phyloP scores from a whole-genome alignment of 345 rosid genomes.

The Eucalyptus cladocalyx region DNA sequence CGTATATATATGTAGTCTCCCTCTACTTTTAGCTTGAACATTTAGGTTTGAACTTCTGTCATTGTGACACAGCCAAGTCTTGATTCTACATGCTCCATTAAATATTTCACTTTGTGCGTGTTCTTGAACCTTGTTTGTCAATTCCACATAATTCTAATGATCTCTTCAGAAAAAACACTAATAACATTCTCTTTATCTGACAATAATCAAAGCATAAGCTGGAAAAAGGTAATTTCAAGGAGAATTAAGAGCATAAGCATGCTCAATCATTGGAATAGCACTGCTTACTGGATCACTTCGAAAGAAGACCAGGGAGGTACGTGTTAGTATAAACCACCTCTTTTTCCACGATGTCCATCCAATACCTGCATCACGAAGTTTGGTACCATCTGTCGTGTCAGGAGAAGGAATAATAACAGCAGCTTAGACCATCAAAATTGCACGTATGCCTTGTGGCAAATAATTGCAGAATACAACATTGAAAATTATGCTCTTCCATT shows the following conservation, averaged over 20 bases:
- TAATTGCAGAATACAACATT: background rate
- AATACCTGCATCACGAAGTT: slow-evolving; percentile 26
- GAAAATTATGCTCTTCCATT: background rate
- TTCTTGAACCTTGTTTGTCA: background rate
- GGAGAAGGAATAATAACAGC: background rate
- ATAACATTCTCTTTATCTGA: background rate
- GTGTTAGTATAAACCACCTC: slow-evolving; percentile 64
- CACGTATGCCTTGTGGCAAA: background rate
- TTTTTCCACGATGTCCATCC: slow-evolving; percentile 89
- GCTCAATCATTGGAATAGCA: background rate
- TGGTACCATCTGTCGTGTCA: background rate
- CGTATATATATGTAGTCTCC: background rate
- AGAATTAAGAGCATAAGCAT: background rate
- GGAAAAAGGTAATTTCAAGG: background rate
- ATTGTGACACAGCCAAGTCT: background rate
- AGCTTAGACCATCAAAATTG: background rate
- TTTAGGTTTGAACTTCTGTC: background rate
- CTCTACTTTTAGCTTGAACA: background rate
- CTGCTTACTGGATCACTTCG: slow-evolving; percentile 67
- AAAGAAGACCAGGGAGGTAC: slow-evolving; percentile 67
- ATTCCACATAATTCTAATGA: background rate
- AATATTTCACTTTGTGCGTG: background rate
- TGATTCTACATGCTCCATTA: background rate
- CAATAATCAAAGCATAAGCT: background rate
- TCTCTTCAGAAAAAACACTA: background rate